These are phyloP conservation scores for Aspergillus sp. DNA, from an alignment of 2,329 filamentous ascomycete species.

Conservation along the genomic window DNA sequence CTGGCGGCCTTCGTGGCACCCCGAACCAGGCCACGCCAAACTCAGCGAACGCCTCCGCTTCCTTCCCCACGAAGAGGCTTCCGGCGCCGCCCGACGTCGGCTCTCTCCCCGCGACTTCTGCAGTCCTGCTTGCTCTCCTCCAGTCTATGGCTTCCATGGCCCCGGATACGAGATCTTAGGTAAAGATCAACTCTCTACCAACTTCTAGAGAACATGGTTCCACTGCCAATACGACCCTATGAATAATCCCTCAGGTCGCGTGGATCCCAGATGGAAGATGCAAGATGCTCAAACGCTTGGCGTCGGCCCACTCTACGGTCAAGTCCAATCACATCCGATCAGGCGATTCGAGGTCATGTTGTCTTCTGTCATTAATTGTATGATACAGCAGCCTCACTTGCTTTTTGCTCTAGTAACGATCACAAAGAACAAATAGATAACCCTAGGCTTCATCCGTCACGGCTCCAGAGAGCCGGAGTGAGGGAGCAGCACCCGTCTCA, in stretches of 20 bases:
- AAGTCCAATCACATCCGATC: not conserved
- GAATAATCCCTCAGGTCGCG: not conserved
- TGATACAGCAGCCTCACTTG: slow-evolving; percentile 26
- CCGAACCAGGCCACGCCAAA: no score
- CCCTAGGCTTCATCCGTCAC: slow-evolving; percentile 6
- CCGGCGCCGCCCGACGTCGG: no score
- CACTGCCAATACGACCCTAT: not conserved
- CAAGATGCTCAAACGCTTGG: not conserved
- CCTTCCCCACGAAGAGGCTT: not conserved
- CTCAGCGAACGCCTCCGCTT: not conserved
- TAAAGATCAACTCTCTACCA: not conserved
- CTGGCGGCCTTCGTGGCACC: no score
- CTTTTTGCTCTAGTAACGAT: slow-evolving; percentile 20
- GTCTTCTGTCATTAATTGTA: slow-evolving; percentile 19
- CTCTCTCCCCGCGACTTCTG: not conserved
- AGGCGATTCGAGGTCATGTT: slow-evolving; percentile 11
- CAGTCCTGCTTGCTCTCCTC: not conserved
- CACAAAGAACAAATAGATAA: slow-evolving; percentile 13
- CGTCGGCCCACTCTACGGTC: not conserved
- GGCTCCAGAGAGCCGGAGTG: slow-evolving; percentile 1
- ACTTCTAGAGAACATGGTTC: not conserved
- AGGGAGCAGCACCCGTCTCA: not conserved
- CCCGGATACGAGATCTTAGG: not conserved
- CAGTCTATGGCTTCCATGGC: not conserved
- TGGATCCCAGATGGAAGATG: not conserved